These are phyloP conservation scores for Botrytis elliptica DNA, from an alignment of 2,329 filamentous ascomycete species.

Conservation along the genomic window DNA sequence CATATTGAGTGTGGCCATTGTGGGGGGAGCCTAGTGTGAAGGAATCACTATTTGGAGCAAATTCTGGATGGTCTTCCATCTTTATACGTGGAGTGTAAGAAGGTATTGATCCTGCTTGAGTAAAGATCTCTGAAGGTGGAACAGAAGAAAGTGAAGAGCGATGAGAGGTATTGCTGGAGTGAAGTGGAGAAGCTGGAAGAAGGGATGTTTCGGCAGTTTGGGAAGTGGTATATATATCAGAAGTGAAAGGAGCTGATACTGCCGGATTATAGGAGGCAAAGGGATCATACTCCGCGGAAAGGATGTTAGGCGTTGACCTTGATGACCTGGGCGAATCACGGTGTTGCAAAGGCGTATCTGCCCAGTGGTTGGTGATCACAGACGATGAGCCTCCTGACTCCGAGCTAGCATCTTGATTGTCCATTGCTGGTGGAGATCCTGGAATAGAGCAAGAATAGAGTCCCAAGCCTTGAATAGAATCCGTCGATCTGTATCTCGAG, in stretches of 20 bases:
- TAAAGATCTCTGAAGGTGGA: conserved; percentile 37
- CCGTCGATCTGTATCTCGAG: conserved; percentile 34
- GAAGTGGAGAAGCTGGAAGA: conserved; percentile 36
- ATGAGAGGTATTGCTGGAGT: conserved; percentile 37
- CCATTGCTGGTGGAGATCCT: conserved; percentile 30
- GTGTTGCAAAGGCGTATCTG: conserved; percentile 31
- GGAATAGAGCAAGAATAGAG: conserved; percentile 38
- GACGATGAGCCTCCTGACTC: conserved; percentile 30
- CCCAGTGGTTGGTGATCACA: conserved; percentile 33
- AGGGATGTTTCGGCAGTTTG: conserved; percentile 41
- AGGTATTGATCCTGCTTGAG: conserved; percentile 35
- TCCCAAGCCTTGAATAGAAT: conserved; percentile 36
- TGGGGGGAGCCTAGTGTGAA: conserved; percentile 35
- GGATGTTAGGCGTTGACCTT: conserved; percentile 43
- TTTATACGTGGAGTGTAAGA: conserved; percentile 38
- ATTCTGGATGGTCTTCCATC: conserved; percentile 39
- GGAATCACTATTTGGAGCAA: conserved; percentile 28
- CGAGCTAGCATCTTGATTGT: conserved; percentile 26
- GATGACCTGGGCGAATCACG: conserved; percentile 33
- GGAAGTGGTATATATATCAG: conserved; percentile 47
- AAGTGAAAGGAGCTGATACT: conserved; percentile 46
- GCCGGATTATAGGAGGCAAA: conserved; percentile 49
- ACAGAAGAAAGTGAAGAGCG: conserved; percentile 40
- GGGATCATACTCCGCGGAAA: conserved; percentile 52
- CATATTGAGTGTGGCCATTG: conserved; percentile 29